Evolutionary conservation across 805 yeast genomes (phyloP), one percentile per base, ranked within the genome.

Genomic region (Yamadazyma endophytica): DNA sequence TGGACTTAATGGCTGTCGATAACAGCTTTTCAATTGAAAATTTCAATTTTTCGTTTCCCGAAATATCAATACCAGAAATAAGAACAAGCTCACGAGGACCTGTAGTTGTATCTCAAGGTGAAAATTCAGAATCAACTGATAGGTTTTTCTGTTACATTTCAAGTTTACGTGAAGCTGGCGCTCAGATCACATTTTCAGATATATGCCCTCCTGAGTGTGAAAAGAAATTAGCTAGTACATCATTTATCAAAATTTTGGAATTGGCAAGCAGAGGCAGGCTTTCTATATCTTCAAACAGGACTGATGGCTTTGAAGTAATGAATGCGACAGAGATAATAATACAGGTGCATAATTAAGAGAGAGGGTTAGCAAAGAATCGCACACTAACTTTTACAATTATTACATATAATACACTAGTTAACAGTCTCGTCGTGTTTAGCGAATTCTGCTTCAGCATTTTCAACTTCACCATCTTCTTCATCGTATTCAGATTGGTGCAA

Each of bases 381-480:
- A n/a, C n/a, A 12, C 9, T 23, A 7, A 23, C 7, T 9, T 9
- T 8, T 23, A 23, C 26, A 8, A 12, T 23, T 8, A n/a, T n/a
- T n/a, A n/a, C n/a, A n/a, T n/a, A n/a, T n/a, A n/a, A n/a, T n/a
- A 23, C 13, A 23, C n/a, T 29, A 25, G 15, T 13, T 29, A 24
- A 30, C 29, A 20, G 24, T 32, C 20, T 56, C 62, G 37, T 58
- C 64, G 41, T 61, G 67, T 43, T 69, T 70, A 40, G 73, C 76
- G 58, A 74, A 70, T 54, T 68, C 76, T 51, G 66, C 68, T 47
- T 72, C 79, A 42, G 64, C 70, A 33, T 69, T 73, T 43, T 72
- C 60, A 35, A 64, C 48, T 41, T 72, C 71, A 37, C 62, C 77
- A 32, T 73, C 81, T 34, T 60, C 73, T 25, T 56, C 66, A 12